Evolutionary conservation across 2,329 filamentous ascomycete genomes (phyloP).

Genomic region (Daldinia eschscholtzii): DNA sequence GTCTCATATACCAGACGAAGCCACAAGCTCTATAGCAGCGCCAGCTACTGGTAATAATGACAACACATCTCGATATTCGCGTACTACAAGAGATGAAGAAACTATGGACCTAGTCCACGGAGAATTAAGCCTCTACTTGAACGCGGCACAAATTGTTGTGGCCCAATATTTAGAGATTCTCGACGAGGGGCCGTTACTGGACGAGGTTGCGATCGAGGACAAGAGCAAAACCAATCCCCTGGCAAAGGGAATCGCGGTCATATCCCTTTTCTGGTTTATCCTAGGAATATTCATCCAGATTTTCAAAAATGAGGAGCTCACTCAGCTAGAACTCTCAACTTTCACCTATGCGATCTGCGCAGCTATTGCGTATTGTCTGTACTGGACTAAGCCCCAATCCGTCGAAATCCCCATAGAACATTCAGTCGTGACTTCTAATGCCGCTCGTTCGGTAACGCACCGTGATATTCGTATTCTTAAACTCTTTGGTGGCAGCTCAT

Average conservation of each 20-base stretch:
- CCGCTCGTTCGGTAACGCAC: neutral
- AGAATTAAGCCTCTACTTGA: neutral
- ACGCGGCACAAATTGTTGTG: slow-evolving; percentile 2
- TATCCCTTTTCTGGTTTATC: slow-evolving; percentile 6
- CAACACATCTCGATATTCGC: neutral
- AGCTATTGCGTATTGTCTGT: neutral
- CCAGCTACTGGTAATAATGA: neutral
- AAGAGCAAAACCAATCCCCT: slow-evolving; percentile 8
- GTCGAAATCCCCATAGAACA: slow-evolving; percentile 7
- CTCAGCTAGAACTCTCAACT: slow-evolving; percentile 4
- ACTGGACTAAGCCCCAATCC: slow-evolving; percentile 10
- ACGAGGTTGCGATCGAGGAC: neutral
- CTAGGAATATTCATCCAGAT: slow-evolving; percentile 6
- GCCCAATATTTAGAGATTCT: slow-evolving; percentile 1
- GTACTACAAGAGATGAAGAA: neutral
- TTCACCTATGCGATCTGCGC: slow-evolving; percentile 6
- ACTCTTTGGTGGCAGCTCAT: neutral
- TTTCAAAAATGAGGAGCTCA: neutral
- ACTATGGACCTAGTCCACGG: neutral
- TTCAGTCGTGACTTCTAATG: neutral
- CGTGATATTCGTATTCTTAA: neutral
- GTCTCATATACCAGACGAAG: neutral
- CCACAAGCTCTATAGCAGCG: neutral
- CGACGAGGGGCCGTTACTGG: neutral
- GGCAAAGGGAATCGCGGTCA: neutral